Conservation (phyloP, 1,139 yeast species). For the Yamadazyma sp. region DNA sequence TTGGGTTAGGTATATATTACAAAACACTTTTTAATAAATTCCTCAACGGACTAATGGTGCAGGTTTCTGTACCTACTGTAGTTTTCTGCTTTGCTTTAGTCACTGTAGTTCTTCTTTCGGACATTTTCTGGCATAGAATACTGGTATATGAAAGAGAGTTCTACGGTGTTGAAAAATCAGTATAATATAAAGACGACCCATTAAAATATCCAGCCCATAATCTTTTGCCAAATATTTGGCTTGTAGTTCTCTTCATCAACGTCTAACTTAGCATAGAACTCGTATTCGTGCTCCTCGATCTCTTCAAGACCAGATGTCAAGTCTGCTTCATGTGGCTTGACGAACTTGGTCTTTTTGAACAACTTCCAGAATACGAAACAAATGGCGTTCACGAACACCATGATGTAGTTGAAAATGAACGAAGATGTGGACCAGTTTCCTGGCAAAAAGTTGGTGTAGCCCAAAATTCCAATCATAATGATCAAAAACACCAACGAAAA, state of each 20-base stretch:
- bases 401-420: constrained; percentile 42
- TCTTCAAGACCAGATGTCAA: constrained; percentile 35
- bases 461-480: constrained; percentile 36
- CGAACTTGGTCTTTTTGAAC: constrained; percentile 23
- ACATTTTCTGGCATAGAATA: too few relatives aligned
- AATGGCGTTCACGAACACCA: constrained; percentile 27
- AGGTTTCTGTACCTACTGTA: too few relatives aligned
- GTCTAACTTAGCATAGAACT: constrained; percentile 7
- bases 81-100: too few relatives aligned
- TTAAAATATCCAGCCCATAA: constrained; percentile 6
- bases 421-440: constrained; percentile 24
- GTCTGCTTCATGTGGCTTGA: constrained; percentile 29
- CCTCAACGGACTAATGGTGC: constrained; percentile 61
- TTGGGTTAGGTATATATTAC: constrained; percentile 17
- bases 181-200: neutral
- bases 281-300: constrained; percentile 41
- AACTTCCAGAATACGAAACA: constrained; percentile 29
- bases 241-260: constrained; percentile 4
- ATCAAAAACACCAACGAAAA: constrained; percentile 33
- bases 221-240: constrained; percentile 2
- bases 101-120: neutral
- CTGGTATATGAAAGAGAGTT: too few relatives aligned
- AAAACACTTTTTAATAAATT: constrained; percentile 27
- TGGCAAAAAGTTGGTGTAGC: constrained; percentile 38
- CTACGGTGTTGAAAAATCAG: too few relatives aligned